phyloP scores from a whole-genome alignment of 2,329 filamentous ascomycete species.

The Ascochyta rabiei region DNA sequence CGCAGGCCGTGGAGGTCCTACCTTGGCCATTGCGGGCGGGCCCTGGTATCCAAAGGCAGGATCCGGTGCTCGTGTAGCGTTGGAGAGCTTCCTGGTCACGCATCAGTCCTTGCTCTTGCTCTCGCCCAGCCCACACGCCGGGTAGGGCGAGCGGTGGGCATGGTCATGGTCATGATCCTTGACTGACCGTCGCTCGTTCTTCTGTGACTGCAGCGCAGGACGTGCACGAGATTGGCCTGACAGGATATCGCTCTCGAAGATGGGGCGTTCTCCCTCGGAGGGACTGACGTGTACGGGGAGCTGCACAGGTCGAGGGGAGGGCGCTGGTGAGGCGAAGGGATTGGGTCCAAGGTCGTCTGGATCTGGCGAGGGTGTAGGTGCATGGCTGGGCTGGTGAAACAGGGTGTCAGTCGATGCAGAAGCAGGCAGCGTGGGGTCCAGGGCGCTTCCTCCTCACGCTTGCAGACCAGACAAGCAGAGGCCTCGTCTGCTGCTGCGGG shows the following conservation, averaged over 20 bases:
- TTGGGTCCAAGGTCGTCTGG: background rate
- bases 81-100: slow-evolving; percentile 17
- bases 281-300: background rate
- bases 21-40: slow-evolving; percentile 16
- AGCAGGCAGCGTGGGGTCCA: no score
- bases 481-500: no score
- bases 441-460: no score
- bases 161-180: background rate
- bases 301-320: background rate
- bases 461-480: no score
- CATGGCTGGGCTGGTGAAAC: slow-evolving; percentile 31
- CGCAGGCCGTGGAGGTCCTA: background rate
- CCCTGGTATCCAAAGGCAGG: slow-evolving; percentile 10
- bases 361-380: background rate
- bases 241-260: background rate
- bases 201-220: background rate
- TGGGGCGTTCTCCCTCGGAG: background rate
- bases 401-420: slow-evolving; percentile 23
- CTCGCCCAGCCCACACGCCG: background rate
- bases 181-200: slow-evolving; percentile 8
- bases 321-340: background rate
- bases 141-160: background rate
- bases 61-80: slow-evolving; percentile 24
- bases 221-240: background rate
- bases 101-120: slow-evolving; percentile 16